Percentiles rank a stretch among this genome's conserved stretches.
Evolutionary conservation across 257 asterid genomes (phyloP).

Genomic region (Voacanga thouarsii): DNA sequence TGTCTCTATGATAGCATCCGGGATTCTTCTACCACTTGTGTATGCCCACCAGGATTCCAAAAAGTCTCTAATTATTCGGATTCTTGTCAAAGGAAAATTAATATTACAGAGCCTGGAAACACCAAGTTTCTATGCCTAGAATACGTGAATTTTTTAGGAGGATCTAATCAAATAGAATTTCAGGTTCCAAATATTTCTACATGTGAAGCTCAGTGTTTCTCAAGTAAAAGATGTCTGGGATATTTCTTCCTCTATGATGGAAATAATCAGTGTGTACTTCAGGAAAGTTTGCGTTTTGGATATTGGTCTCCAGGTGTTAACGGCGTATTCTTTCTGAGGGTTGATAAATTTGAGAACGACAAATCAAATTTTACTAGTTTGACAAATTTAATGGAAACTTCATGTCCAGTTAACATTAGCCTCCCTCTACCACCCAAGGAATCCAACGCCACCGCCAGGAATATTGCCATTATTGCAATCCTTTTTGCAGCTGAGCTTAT

Average conservation of each 20-base stretch:
- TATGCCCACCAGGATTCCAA: constrained; percentile 76
- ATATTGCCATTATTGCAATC: constrained; percentile 50
- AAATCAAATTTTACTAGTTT: constrained; percentile 49
- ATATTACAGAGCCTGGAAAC: constrained; percentile 23
- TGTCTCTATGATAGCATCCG: constrained; percentile 49
- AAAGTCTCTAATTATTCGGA: constrained; percentile 4
- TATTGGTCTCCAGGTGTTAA: constrained; percentile 67
- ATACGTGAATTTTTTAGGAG: constrained; percentile 63
- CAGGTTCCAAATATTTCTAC: constrained; percentile 32
- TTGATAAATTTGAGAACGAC: constrained; percentile 50
- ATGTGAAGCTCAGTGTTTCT: constrained; percentile 43
- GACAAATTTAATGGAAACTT: constrained; percentile 56
- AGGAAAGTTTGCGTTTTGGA: constrained; percentile 51
- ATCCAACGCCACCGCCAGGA: constrained; percentile 54
- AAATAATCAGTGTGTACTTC: constrained; percentile 51
- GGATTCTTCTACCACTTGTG: constrained; percentile 48
- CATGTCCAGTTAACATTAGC: constrained; percentile 62
- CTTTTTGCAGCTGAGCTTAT: constrained; percentile 74
- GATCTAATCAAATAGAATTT: constrained; percentile 42
- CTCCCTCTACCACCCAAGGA: constrained; percentile 67
- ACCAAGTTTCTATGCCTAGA: constrained; percentile 59
- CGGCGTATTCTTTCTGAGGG: constrained; percentile 56
- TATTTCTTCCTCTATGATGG: constrained; percentile 76
- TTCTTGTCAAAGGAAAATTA: constrained; percentile 44
- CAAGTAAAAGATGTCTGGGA: constrained; percentile 42